Percentiles rank a stretch among this genome's conserved stretches.
phyloP scores from a whole-genome alignment of 2,329 filamentous ascomycete genomes.

The Calonectria pseudoturangicola region DNA sequence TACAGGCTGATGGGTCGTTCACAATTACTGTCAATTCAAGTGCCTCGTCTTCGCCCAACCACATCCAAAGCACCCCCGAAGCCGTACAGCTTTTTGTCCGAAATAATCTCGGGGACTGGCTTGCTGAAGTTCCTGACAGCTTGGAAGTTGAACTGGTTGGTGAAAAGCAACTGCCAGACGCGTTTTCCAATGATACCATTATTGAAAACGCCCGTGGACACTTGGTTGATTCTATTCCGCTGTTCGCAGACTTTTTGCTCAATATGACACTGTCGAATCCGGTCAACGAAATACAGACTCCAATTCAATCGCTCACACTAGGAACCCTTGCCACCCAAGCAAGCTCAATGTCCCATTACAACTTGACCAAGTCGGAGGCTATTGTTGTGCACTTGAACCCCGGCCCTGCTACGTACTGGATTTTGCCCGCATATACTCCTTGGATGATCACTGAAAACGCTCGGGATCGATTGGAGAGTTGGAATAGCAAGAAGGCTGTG shows the following conservation, averaged over 20 bases:
- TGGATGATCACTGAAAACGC: slow-evolving; percentile 8
- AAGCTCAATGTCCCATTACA: background rate
- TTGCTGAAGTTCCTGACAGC: background rate
- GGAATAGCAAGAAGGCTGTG: slow-evolving; percentile 11
- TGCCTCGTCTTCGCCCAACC: background rate
- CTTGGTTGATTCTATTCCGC: background rate
- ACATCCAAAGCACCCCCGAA: background rate
- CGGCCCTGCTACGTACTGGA: background rate
- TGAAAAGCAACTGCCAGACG: background rate
- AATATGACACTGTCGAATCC: background rate
- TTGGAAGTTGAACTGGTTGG: background rate
- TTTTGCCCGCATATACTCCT: background rate
- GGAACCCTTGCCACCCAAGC: slow-evolving; percentile 4
- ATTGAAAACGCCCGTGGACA: background rate
- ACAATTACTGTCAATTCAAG: background rate
- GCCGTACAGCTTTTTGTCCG: background rate
- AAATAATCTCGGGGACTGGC: slow-evolving; percentile 1
- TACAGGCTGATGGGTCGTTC: background rate
- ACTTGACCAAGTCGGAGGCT: background rate
- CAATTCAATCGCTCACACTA: background rate
- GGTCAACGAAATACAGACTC: background rate
- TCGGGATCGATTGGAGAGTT: slow-evolving; percentile 12
- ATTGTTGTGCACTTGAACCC: background rate
- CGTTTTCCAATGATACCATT: background rate
- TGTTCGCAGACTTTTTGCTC: background rate